Conservation (phyloP, 176 grass and related monocot genomes). For the Thalia dealbata region DNA sequence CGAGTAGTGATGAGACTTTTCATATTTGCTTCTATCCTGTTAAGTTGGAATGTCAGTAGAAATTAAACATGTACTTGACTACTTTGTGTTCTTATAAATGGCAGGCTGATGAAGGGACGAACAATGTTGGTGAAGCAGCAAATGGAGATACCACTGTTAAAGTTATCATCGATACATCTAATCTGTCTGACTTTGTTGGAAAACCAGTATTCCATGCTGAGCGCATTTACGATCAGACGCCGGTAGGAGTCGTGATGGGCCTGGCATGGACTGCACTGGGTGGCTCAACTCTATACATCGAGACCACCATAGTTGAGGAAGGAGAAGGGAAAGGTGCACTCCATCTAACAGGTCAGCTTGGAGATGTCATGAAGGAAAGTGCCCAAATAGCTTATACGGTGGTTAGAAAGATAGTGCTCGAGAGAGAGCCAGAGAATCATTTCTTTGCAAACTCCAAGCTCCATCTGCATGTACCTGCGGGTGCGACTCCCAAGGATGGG, state of each 20-base stretch:
- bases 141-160: slow-evolving; percentile 27
- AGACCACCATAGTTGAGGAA: slow-evolving; percentile 68
- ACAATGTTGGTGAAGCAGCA: background rate
- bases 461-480: slow-evolving; percentile 86
- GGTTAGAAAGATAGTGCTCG: slow-evolving; percentile 62
- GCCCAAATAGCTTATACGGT: slow-evolving; percentile 89
- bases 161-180: slow-evolving; percentile 55
- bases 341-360: slow-evolving; percentile 82
- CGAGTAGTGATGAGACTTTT: too few species aligned
- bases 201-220: slow-evolving; percentile 97
- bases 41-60: too few species aligned
- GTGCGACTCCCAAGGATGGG: slow-evolving; percentile 82
- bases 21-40: too few species aligned
- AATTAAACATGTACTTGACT: too few species aligned
- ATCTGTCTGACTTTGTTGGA: slow-evolving; percentile 76
- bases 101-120: slow-evolving; percentile 1
- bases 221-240: slow-evolving; percentile 83
- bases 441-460: slow-evolving; percentile 78
- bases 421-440: slow-evolving; percentile 49
- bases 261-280: slow-evolving; percentile 94
- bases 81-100: background rate
- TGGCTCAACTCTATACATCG: slow-evolving; percentile 78
- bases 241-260: slow-evolving; percentile 94
- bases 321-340: slow-evolving; percentile 83
- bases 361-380: slow-evolving; percentile 97